These are phyloP conservation scores for Lichina pygmaea DNA, from an alignment of 495 filamentous ascomycete species.

Conservation along the genomic window DNA sequence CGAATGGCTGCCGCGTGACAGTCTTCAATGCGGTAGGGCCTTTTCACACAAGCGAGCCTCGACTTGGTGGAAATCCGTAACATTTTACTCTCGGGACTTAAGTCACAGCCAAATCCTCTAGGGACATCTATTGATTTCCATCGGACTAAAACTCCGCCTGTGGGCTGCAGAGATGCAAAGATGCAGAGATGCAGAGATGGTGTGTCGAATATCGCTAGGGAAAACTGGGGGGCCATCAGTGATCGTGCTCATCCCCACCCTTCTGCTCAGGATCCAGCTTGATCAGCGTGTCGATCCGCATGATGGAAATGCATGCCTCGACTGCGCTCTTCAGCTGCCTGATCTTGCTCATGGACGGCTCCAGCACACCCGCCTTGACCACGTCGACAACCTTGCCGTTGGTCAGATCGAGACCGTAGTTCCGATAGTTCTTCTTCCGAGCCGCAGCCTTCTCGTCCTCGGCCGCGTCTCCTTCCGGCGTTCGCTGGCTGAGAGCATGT, in stretches of 20 bases:
- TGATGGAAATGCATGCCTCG: constrained; percentile 95
- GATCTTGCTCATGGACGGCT: constrained; percentile 96
- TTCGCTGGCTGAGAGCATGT: constrained; percentile 80
- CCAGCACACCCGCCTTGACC: constrained; percentile 82
- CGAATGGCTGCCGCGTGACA: too few relatives aligned
- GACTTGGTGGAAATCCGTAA: too few relatives aligned
- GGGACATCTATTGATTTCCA: too few relatives aligned
- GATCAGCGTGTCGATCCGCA: constrained; percentile 97
- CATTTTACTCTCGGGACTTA: too few relatives aligned
- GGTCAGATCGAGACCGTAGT: constrained; percentile 80
- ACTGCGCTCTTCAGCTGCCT: constrained; percentile 96
- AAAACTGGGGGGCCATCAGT: constrained; percentile 8
- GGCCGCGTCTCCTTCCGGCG: constrained; percentile 53
- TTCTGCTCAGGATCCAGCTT: constrained; percentile 83
- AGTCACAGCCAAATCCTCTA: too few relatives aligned
- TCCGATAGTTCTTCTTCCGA: constrained; percentile 89
- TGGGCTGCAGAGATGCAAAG: too few relatives aligned
- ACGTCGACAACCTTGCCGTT: constrained; percentile 82
- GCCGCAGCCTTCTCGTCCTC: constrained; percentile 69
- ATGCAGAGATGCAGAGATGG: too few relatives aligned
- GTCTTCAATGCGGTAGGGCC: too few relatives aligned
- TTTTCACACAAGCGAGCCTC: too few relatives aligned
- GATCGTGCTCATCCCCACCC: constrained; percentile 46
- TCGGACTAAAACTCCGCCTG: too few relatives aligned
- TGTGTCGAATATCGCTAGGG: too few relatives aligned